Conservation (phyloP, 176 grass and related monocot genomes). For the Echinochloa phyllopogon region DNA sequence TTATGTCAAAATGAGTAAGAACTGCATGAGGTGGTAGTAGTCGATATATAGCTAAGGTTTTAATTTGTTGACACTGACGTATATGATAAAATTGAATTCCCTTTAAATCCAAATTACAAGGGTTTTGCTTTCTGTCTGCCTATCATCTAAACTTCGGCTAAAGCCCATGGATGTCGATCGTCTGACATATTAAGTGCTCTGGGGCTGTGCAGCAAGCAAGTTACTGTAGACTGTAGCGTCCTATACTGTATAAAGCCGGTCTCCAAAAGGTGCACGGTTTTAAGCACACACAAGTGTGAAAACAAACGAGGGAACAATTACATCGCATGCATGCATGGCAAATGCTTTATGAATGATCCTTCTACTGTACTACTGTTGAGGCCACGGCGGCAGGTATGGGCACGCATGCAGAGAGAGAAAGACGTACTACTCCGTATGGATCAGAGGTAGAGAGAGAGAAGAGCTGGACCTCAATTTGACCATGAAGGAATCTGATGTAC, state of each 20-base stretch:
- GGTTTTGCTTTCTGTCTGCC: not conserved
- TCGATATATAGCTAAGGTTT: too few species aligned
- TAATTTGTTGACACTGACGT: not conserved
- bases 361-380: not conserved
- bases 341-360: slow-evolving; percentile 40
- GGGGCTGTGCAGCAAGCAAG: not conserved
- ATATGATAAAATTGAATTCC: not conserved
- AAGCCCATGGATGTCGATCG: not conserved
- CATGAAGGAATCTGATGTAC: slow-evolving; percentile 99
- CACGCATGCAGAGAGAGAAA: slow-evolving; percentile 21
- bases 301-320: slow-evolving; percentile 37
- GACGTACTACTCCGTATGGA: too few species aligned
- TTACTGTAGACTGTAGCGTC: slow-evolving; percentile 4
- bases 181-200: not conserved
- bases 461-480: slow-evolving; percentile 94
- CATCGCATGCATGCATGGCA: slow-evolving; percentile 5
- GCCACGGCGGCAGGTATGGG: slow-evolving; percentile 6
- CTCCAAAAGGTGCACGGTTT: slow-evolving; percentile 24
- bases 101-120: not conserved
- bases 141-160: not conserved
- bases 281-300: not conserved
- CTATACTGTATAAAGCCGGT: not conserved
- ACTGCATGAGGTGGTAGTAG: too few species aligned
- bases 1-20: too few species aligned
- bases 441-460: not conserved